phyloP scores from a whole-genome alignment of 805 yeast genomes.

The Kodamaea kakaduensis region DNA sequence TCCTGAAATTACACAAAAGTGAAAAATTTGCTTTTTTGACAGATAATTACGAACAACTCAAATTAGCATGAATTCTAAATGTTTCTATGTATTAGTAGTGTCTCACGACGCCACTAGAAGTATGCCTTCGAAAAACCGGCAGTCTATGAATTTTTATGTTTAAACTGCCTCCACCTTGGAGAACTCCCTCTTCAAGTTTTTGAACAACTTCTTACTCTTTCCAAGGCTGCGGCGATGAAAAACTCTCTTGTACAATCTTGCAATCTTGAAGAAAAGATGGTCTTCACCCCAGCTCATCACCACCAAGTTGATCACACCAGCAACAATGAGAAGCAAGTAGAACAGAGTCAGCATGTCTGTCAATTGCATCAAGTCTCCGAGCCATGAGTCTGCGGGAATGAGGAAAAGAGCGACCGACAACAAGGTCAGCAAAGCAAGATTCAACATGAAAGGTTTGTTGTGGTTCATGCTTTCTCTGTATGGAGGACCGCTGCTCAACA shows the following conservation, averaged over 20 bases:
- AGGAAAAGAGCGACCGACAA: conserved; percentile 55
- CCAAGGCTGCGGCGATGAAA: conserved; percentile 19
- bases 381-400: conserved; percentile 45
- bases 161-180: conserved; percentile 9
- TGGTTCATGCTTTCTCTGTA: conserved; percentile 71
- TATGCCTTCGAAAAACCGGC: neutral
- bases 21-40: too few relatives aligned
- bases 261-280: conserved; percentile 38
- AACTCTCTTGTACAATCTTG: conserved; percentile 35
- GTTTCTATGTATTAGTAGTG: too few relatives aligned
- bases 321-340: conserved; percentile 46
- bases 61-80: too few relatives aligned
- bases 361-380: conserved; percentile 73
- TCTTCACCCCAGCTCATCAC: conserved; percentile 45
- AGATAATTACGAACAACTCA: too few relatives aligned
- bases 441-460: conserved; percentile 67
- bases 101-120: too few relatives aligned
- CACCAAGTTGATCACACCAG: conserved; percentile 48
- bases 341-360: conserved; percentile 53
- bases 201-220: conserved; percentile 32
- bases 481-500: conserved; percentile 91
- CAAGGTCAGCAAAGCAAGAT: conserved; percentile 47
- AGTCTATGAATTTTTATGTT: neutral
- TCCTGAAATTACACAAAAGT: too few relatives aligned
- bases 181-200: conserved; percentile 18